Evolutionary conservation across 177 flowering plant genomes (phyloP).

Genomic region (Vitis hybrid): DNA sequence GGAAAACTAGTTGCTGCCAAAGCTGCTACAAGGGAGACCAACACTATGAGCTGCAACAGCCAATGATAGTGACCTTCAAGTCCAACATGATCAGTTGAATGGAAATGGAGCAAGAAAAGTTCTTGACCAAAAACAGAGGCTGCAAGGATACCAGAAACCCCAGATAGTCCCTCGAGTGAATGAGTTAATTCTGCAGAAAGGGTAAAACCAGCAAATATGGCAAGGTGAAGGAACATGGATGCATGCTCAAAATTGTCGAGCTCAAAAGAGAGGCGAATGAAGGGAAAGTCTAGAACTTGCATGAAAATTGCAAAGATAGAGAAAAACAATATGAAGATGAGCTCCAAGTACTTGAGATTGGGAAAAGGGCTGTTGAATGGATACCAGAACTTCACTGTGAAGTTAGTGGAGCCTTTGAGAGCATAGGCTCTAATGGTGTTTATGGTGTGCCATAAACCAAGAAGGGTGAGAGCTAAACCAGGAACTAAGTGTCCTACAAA

Average conservation of each 20-base stretch:
- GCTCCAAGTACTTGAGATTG: conserved; percentile 51
- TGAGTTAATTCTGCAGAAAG: conserved; percentile 43
- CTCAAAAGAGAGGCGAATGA: conserved; percentile 40
- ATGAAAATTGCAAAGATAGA: conserved; percentile 46
- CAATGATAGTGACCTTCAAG: conserved; percentile 87
- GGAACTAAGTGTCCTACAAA: conserved; percentile 66
- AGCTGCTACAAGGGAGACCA: conserved; percentile 45
- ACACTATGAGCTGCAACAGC: conserved; percentile 74
- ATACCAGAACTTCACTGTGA: conserved; percentile 51
- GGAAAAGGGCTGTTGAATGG: conserved; percentile 35
- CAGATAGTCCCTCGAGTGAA: conserved; percentile 30
- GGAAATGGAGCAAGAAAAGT: conserved; percentile 65
- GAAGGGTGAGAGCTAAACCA: conserved; percentile 58
- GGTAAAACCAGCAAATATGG: conserved; percentile 56
- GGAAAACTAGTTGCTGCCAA: conserved; percentile 37
- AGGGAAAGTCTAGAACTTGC: conserved; percentile 59
- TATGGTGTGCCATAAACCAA: conserved; percentile 71
- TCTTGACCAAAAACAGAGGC: conserved; percentile 74
- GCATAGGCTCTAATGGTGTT: conserved; percentile 47
- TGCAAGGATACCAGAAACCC: conserved; percentile 53
- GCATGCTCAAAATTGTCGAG: conserved; percentile 64
- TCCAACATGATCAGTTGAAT: conserved; percentile 73
- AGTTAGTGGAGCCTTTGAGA: conserved; percentile 38
- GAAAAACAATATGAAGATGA: conserved; percentile 46
- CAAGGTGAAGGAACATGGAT: conserved; percentile 74